phyloP scores from a whole-genome alignment of 2,329 filamentous ascomycete species.

The Myotisia sp. region DNA sequence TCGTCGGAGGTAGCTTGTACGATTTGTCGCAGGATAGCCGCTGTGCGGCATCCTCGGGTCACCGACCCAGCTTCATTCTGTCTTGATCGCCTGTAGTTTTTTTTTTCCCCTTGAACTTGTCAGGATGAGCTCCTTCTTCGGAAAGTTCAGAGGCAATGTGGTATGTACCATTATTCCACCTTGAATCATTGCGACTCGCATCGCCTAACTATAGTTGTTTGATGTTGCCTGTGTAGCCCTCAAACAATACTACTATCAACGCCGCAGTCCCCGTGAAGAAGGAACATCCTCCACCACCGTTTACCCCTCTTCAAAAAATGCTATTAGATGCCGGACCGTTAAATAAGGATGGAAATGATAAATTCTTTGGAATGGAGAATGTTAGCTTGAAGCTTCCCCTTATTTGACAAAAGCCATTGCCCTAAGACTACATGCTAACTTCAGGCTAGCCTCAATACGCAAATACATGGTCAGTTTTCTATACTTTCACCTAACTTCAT shows the following conservation, averaged over 20 bases:
- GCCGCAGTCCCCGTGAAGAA: conserved; percentile 41
- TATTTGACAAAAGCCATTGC: not conserved
- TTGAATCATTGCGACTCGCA: too few species aligned
- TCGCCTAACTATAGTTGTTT: conserved; percentile 12
- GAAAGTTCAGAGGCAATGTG: conserved; percentile 26
- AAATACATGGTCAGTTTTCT: conserved; percentile 79
- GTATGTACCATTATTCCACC: too few species aligned
- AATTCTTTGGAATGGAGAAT: conserved; percentile 97
- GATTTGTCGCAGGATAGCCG: conserved; percentile 6
- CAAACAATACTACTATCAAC: conserved; percentile 34
- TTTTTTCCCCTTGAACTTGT: conserved; percentile 2
- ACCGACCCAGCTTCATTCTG: conserved; percentile 10
- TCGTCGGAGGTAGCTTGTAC: not conserved
- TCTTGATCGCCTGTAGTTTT: conserved; percentile 8
- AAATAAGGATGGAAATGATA: conserved; percentile 80
- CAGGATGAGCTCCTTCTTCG: conserved; percentile 29
- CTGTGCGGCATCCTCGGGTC: conserved; percentile 11
- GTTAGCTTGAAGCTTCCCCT: conserved; percentile 43
- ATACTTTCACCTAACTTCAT: not conserved
- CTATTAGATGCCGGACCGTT: conserved; percentile 67
- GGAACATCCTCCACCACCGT: conserved; percentile 42
- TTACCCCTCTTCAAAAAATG: conserved; percentile 56
- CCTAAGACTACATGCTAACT: conserved; percentile 12
- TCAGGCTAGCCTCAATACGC: conserved; percentile 54
- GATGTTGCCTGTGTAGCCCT: conserved; percentile 23